Evolutionary conservation across 331 rosid species (phyloP).

Genomic region (Acacia pycnantha): DNA sequence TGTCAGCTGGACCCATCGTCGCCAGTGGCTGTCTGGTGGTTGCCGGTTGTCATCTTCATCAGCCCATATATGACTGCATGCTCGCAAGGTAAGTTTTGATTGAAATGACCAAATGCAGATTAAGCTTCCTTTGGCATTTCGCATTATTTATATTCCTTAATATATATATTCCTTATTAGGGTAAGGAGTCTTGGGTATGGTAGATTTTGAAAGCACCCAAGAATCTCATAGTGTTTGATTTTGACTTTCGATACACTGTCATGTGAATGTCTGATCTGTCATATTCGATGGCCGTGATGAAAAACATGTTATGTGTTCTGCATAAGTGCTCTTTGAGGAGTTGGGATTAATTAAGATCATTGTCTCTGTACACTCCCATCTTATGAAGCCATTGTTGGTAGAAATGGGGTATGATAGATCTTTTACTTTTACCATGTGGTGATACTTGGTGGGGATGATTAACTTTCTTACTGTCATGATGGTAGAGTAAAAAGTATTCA

Average conservation of each 20-base stretch:
- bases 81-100: background rate
- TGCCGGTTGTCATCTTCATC: too few relatives aligned
- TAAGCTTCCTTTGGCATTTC: background rate
- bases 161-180: background rate
- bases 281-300: slow-evolving; percentile 21
- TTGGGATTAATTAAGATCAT: slow-evolving; percentile 5
- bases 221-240: slow-evolving; percentile 30
- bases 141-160: too few relatives aligned
- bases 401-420: background rate
- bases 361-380: slow-evolving; percentile 4
- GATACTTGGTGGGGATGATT: background rate
- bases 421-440: background rate
- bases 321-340: background rate
- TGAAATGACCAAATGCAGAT: background rate
- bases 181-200: background rate
- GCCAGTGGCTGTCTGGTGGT: too few relatives aligned
- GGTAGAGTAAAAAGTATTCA: slow-evolving; percentile 27
- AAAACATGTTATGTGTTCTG: slow-evolving; percentile 12
- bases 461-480: slow-evolving; percentile 27
- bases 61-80: too few relatives aligned
- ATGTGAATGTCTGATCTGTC: slow-evolving; percentile 43
- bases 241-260: slow-evolving; percentile 28
- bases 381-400: background rate
- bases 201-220: slow-evolving; percentile 14
- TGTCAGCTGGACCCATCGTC: too few relatives aligned